Conservation (phyloP, 2,329 filamentous ascomycete genomes). For the Didymellaceae sp. region DNA sequence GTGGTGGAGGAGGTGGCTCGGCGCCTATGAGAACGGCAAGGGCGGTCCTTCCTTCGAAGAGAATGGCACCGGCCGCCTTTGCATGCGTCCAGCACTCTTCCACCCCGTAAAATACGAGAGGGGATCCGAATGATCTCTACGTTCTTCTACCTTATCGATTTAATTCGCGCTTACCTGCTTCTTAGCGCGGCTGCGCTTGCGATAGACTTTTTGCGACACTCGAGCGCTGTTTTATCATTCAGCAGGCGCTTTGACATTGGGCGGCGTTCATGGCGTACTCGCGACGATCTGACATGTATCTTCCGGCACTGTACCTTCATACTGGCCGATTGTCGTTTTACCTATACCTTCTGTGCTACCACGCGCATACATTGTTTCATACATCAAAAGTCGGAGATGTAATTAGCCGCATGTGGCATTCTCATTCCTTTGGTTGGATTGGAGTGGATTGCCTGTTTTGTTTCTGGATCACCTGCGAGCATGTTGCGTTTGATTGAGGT, state of each 20-base stretch:
- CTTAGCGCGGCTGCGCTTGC: constrained; percentile 26
- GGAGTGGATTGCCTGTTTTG: not conserved
- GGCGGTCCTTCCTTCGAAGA: constrained; percentile 52
- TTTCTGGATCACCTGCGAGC: constrained; percentile 11
- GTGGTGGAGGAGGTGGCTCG: constrained; percentile 59
- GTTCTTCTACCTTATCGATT: constrained; percentile 28
- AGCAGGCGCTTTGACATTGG: constrained; percentile 35
- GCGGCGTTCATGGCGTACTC: constrained; percentile 43
- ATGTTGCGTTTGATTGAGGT: not conserved
- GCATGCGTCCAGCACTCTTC: constrained; percentile 53
- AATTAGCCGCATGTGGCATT: constrained; percentile 31
- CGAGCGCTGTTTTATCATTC: constrained; percentile 21
- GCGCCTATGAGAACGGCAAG: constrained; percentile 54
- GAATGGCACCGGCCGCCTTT: constrained; percentile 55
- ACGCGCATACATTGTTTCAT: constrained; percentile 29
- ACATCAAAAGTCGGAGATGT: constrained; percentile 36
- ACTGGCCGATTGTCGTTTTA: constrained; percentile 20
- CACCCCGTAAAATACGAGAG: constrained; percentile 59
- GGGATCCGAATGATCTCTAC: constrained; percentile 42
- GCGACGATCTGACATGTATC: constrained; percentile 13
- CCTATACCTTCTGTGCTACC: constrained; percentile 17
- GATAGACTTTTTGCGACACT: constrained; percentile 33
- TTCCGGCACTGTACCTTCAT: constrained; percentile 19
- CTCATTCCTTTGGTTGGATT: constrained; percentile 12
- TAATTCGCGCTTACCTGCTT: constrained; percentile 31